Evolutionary conservation across 129 eudicot genomes (phyloP), one percentile per base, ranked within the genome.

Genomic region (Saposhnikovia divaricata): DNA sequence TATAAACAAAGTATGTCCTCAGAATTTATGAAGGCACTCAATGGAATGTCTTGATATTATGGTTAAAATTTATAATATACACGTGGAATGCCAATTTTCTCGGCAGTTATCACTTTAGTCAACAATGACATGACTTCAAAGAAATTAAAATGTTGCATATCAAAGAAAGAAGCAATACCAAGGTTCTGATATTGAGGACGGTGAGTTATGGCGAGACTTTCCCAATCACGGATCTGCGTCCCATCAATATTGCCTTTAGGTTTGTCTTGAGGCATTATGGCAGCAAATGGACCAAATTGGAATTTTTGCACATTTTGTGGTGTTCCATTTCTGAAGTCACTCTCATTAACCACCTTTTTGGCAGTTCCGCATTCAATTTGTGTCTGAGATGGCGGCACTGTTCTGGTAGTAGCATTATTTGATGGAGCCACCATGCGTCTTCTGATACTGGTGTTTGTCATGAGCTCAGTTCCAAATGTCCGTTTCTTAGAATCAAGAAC

Each of bases 401-500:
- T 72, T 74, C 77, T 43, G 12, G 81, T 25, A 47, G 40, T 77
- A 25, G 59, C 86, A 69, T 80, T 89, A 48, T 42, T 42, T 12
- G 47, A 44, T 44, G 70, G 27, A 55, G 65, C 27, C 65, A 80
- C 34, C 81, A 84, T 92, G 84, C 66, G 53, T 82, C 96, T 89
- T 84, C 90, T 95, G 48, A 82, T 68, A 78, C 83, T 45, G 77
- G 81, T 73, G 76, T 95, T 92, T 45, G 96, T n/a, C n/a, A n/a
- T 90, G n/a, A 95, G 86, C 16, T 95, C 98, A 42, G 89, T 92
- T 75, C 97, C 97, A 85, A 95, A 95, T 13, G 83, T 79, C 84
- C 97, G 84, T 80, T 90, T 95, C 84, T 87, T 95, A 19, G 90
- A 75, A 18, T 85, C 90, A n/a, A 74, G 57, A 81, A 39, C 83